A percentile compares a stretch with the other conserved stretches of the same genome.
phyloP scores from a whole-genome alignment of 345 rosid genomes.

The Aegle marmelos region DNA sequence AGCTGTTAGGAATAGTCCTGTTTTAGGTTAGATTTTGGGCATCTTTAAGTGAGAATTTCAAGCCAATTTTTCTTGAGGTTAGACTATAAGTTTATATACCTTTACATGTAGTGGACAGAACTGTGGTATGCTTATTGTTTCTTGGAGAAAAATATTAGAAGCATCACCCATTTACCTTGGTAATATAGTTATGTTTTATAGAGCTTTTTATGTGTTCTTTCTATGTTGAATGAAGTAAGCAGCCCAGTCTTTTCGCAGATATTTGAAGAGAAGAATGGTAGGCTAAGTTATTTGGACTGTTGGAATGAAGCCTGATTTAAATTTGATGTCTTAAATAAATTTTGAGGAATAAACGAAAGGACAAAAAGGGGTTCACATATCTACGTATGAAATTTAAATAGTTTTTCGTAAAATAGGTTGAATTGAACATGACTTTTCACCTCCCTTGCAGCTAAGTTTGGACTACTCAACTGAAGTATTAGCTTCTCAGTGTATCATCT shows the following conservation, averaged over 20 bases:
- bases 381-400: background rate
- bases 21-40: background rate
- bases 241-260: background rate
- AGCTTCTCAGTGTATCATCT: background rate
- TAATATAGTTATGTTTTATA: background rate
- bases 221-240: background rate
- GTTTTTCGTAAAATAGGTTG: background rate
- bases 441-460: background rate
- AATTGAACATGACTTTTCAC: background rate
- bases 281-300: conserved; percentile 3
- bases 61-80: background rate
- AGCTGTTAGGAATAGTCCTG: background rate
- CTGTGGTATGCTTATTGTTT: background rate
- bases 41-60: background rate
- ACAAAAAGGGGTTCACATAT: background rate
- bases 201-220: background rate
- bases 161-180: background rate
- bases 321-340: background rate
- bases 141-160: background rate
- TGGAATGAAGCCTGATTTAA: background rate
- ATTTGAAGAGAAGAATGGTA: background rate
- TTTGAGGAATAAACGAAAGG: background rate
- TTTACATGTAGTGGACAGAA: background rate
- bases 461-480: background rate
- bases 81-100: background rate